Evolutionary conservation across 257 asterid species (phyloP).

Genomic region (Ilex aquifolium): DNA sequence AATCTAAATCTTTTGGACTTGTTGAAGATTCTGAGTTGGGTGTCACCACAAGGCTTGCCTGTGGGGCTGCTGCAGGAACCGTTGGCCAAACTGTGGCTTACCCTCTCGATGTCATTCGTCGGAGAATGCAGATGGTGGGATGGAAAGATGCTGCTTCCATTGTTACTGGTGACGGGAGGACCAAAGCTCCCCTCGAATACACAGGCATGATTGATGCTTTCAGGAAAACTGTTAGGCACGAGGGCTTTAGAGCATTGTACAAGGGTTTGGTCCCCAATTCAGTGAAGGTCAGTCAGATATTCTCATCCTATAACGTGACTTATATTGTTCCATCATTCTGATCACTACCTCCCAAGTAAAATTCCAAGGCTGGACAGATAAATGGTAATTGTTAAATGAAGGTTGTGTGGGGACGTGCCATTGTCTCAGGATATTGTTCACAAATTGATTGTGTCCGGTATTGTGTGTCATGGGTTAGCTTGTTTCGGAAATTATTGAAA

Average conservation of each 20-base stretch:
- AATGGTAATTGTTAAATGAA: too few relatives aligned
- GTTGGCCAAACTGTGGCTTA: conserved; percentile 97
- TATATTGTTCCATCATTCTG: too few relatives aligned
- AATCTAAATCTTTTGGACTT: conserved; percentile 57
- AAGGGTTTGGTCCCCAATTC: conserved; percentile 96
- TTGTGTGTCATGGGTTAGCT: too few relatives aligned
- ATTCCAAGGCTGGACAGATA: too few relatives aligned
- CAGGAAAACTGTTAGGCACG: conserved; percentile 84
- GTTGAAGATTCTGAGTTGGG: conserved; percentile 80
- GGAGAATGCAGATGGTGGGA: conserved; percentile 99
- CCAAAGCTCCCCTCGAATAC: conserved; percentile 63
- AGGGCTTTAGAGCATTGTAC: conserved; percentile 87
- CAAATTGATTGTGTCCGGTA: too few relatives aligned
- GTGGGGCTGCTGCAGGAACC: conserved; percentile 98
- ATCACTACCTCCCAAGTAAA: too few relatives aligned
- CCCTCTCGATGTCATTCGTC: conserved; percentile 92
- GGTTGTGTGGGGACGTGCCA: too few relatives aligned
- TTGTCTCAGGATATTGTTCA: too few relatives aligned
- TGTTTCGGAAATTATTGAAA: too few relatives aligned
- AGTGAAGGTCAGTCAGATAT: conserved; percentile 68
- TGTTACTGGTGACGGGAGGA: conserved; percentile 73
- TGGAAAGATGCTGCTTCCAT: conserved; percentile 88
- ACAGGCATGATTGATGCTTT: conserved; percentile 94
- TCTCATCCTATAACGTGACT: not conserved
- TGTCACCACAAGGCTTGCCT: conserved; percentile 75